A percentile compares a stretch with the other conserved stretches of the same genome.
Conservation (phyloP, 139 green algal genomes). For the Chlorella sp. region DNA sequence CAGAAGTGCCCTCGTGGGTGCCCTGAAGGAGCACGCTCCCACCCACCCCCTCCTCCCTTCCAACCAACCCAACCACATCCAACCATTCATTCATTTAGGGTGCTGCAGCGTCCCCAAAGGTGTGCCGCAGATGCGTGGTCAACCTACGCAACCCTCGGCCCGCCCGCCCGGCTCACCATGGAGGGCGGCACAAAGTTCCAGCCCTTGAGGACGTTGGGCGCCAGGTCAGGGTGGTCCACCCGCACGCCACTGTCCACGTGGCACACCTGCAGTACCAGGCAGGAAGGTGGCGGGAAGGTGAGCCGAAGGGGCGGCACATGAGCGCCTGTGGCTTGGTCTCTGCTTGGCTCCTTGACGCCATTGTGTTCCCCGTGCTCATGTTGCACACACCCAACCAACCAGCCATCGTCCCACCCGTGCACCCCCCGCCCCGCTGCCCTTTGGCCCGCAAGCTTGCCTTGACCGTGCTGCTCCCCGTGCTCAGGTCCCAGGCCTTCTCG, state of each 20-base stretch:
- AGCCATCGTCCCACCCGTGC: no score
- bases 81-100: no score
- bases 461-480: slow-evolving; percentile 38
- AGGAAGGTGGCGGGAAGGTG: background rate
- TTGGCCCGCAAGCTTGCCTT: slow-evolving; percentile 45
- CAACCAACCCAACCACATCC: background rate
- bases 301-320: background rate
- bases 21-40: background rate
- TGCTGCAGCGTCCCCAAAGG: no score
- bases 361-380: no score
- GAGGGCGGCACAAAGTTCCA: slow-evolving; percentile 35
- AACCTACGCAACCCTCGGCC: background rate
- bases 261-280: slow-evolving; percentile 18
- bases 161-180: background rate
- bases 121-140: no score
- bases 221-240: slow-evolving; percentile 34
- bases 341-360: no score
- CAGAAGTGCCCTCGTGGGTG: background rate
- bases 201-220: slow-evolving; percentile 13
- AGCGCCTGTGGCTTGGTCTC: no score
- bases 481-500: slow-evolving; percentile 33
- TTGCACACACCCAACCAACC: no score
- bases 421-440: background rate
- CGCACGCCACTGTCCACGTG: slow-evolving; percentile 34
- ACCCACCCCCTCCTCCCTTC: no score